Conservation (phyloP, 192 early-diverging fungal genomes). For the Dissophora globulifera region DNA sequence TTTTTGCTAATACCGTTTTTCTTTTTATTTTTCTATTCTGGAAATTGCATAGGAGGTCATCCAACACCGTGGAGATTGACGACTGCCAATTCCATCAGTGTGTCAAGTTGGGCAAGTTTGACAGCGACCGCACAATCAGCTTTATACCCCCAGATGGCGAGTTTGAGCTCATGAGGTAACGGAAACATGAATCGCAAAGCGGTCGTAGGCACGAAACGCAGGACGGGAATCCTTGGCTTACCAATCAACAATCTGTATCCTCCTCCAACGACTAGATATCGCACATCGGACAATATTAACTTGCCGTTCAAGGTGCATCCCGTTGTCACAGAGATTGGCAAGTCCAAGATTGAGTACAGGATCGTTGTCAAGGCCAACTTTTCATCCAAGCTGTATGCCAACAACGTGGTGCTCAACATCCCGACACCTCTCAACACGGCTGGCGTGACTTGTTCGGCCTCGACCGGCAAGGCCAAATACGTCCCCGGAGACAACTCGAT, state of each 20-base stretch:
- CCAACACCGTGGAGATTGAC: constrained; percentile 89
- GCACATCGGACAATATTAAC: constrained; percentile 96
- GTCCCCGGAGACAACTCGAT: constrained; percentile 92
- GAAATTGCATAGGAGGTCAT: constrained; percentile 21
- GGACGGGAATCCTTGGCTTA: no score
- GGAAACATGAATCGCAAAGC: no score
- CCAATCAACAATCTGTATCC: no score
- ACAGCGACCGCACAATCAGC: constrained; percentile 92
- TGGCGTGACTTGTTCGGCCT: constrained; percentile 81
- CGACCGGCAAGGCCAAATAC: constrained; percentile 93
- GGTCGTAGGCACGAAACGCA: no score
- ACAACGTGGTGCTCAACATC: constrained; percentile 87
- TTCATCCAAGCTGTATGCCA: constrained; percentile 86
- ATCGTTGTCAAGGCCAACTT: constrained; percentile 92
- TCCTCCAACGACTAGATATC: no score
- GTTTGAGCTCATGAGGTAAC: constrained; percentile 93
- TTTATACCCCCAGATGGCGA: constrained; percentile 98
- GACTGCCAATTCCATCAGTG: constrained; percentile 99
- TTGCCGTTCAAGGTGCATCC: constrained; percentile 96
- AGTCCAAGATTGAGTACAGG: constrained; percentile 87
- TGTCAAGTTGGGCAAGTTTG: constrained; percentile 93
- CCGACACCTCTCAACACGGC: constrained; percentile 94
- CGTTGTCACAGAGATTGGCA: constrained; percentile 87
- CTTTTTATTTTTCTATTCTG: constrained; percentile 8
- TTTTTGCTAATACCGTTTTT: not conserved